phyloP scores from a whole-genome alignment of 2,329 filamentous ascomycete genomes.

The Cladophialophora carrionii region DNA sequence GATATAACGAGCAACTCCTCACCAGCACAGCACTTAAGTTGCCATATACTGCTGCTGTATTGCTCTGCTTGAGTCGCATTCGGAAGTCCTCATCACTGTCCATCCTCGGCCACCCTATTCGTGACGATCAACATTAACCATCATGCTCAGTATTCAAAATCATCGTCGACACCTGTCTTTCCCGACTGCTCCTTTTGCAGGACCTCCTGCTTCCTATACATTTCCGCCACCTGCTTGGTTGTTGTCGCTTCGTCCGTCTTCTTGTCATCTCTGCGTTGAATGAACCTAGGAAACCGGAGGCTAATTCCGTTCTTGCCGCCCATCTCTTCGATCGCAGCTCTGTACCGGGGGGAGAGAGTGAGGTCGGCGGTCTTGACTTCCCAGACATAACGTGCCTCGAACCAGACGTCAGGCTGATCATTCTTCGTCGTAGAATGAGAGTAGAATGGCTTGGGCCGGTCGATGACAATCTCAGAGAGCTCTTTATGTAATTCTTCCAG shows the following conservation, averaged over 20 bases:
- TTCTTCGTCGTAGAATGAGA: conserved; percentile 79
- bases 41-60: not conserved
- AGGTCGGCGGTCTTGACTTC: conserved; percentile 97
- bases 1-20: no score
- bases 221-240: conserved; percentile 85
- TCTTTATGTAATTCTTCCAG: conserved; percentile 82
- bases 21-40: not conserved
- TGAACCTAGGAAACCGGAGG: conserved; percentile 88
- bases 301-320: conserved; percentile 75
- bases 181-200: conserved; percentile 80
- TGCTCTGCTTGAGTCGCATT: not conserved
- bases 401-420: conserved; percentile 98
- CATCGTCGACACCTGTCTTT: conserved; percentile 85
- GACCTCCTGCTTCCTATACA: conserved; percentile 95
- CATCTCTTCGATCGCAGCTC: conserved; percentile 82
- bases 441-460: conserved; percentile 92
- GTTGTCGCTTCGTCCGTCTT: conserved; percentile 88
- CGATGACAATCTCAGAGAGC: conserved; percentile 78
- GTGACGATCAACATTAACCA: not conserved
- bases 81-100: not conserved
- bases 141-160: conserved; percentile 82
- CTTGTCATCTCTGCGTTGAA: conserved; percentile 91
- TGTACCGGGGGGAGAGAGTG: conserved; percentile 88
- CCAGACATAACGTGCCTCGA: conserved; percentile 93
- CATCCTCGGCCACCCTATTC: not conserved